phyloP scores from a whole-genome alignment of 2,329 filamentous ascomycete species.

The Bipolaris bicolor region DNA sequence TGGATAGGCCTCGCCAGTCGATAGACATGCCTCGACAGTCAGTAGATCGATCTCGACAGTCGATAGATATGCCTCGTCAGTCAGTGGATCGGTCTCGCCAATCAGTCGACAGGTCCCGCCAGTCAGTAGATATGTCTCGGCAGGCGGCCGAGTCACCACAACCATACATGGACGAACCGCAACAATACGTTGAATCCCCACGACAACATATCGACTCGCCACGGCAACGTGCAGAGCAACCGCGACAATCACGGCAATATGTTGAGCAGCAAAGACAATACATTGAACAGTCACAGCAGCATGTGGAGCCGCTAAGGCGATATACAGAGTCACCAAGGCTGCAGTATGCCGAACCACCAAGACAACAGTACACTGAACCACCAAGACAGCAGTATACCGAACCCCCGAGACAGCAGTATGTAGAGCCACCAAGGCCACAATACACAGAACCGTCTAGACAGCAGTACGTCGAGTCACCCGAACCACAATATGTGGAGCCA shows the following conservation, averaged over 20 bases:
- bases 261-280: slow-evolving; percentile 11
- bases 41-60: slow-evolving; percentile 23
- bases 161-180: slow-evolving; percentile 6
- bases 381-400: background rate
- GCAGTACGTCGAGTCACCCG: background rate
- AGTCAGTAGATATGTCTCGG: slow-evolving; percentile 5
- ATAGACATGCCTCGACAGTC: slow-evolving; percentile 8
- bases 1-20: slow-evolving; percentile 4
- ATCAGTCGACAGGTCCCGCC: slow-evolving; percentile 6
- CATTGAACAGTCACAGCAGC: slow-evolving; percentile 10
- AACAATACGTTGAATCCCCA: slow-evolving; percentile 1
- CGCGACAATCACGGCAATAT: slow-evolving; percentile 2
- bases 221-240: slow-evolving; percentile 3
- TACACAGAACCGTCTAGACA: background rate
- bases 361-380: slow-evolving; percentile 8
- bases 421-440: background rate
- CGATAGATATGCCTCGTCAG: slow-evolving; percentile 6
- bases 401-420: background rate
- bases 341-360: slow-evolving; percentile 8
- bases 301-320: slow-evolving; percentile 7
- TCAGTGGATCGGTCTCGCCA: slow-evolving; percentile 2
- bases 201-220: slow-evolving; percentile 5
- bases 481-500: background rate
- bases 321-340: slow-evolving; percentile 7
- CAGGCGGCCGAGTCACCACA: slow-evolving; percentile 5